phyloP scores from a whole-genome alignment of 441 rosid genomes.

The Macaranga tanarius region DNA sequence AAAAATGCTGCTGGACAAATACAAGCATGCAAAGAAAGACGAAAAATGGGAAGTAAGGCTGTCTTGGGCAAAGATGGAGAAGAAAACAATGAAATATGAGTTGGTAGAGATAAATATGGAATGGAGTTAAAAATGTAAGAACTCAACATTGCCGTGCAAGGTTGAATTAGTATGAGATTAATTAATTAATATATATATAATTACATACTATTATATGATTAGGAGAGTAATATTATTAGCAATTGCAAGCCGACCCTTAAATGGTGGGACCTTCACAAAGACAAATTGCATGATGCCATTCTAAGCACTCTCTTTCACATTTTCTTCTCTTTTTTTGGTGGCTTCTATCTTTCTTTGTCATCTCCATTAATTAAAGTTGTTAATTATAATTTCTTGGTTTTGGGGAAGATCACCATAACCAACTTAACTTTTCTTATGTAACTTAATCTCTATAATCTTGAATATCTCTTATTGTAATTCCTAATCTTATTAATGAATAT shows the following conservation, averaged over 20 bases:
- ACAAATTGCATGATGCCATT: slow-evolving; percentile 41
- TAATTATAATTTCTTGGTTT: slow-evolving; percentile 33
- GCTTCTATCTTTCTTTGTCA: slow-evolving; percentile 36
- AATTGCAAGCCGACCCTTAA: slow-evolving; percentile 13
- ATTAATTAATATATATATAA: background rate
- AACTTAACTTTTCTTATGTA: slow-evolving; percentile 24
- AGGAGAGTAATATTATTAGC: background rate
- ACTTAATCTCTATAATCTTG: background rate
- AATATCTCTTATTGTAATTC: background rate
- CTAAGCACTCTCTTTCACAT: slow-evolving; percentile 39
- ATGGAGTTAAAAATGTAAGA: too few relatives aligned
- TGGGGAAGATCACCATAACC: slow-evolving; percentile 35
- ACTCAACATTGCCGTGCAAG: background rate
- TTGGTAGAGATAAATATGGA: background rate
- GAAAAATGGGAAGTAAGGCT: background rate
- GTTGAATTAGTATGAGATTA: slow-evolving; percentile 1
- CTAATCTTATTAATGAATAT: too few relatives aligned
- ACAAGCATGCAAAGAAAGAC: background rate
- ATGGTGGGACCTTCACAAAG: slow-evolving; percentile 36
- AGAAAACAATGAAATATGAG: slow-evolving; percentile 30
- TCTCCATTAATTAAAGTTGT: slow-evolving; percentile 24
- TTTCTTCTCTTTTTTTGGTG: slow-evolving; percentile 20
- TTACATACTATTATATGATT: too few relatives aligned
- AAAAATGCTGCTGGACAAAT: background rate
- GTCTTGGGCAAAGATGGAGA: background rate